Base-by-base conservation (phyloP, 2,329 filamentous ascomycete species). In the Scytalidium lignicola region DNA sequence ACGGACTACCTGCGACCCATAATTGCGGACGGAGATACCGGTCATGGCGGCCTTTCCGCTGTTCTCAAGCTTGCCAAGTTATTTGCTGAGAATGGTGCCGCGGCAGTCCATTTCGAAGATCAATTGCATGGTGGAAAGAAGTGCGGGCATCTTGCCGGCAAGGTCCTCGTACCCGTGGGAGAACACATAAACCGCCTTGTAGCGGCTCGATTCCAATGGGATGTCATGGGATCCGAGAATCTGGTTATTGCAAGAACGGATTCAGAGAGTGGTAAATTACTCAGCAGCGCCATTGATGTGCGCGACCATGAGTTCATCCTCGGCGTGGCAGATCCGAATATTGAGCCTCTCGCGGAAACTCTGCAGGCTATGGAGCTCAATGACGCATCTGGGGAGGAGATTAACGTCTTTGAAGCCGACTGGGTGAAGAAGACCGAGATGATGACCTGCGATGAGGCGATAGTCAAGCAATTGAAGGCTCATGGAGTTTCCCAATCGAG, bases 101-200 rank as follows among this genome's bases (percentile, higher is more conserved):
- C 93, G 0, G 93, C 87, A 8, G 93, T 99, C 2, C 93, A 99
- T 68, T 96, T 99, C 54, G 93, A 99, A 69, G 93, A 99, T 65
- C 93, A 99, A 71, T 80, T 97, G 43, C 93, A 97, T 65, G 93
- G 93, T 41, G 93, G 93, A 53, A 99, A 99, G 76, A 99, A 97
- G 72, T 99, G 93, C 65, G 93, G 93, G 15, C 93, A 99, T 70
- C 74, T 97, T 53, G 93, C 93, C 1, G 93, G 93, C 58, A 99
- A 97, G 68, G 93, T 97, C 1, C 76, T 99, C 8, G 93, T 97
- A 2, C 92, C 93, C 0, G 83, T 91, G 1, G 88, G 90, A 52
- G 93, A 97, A 67, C 93, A 99, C 73, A 95, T 97, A 75, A 96
- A 96, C 72, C 85, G 93, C 22, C 82, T 99, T 3, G 85, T 90